These are phyloP conservation scores for Geranomyces variabilis DNA, from an alignment of 192 early-diverging fungal species.

Conservation along the genomic window DNA sequence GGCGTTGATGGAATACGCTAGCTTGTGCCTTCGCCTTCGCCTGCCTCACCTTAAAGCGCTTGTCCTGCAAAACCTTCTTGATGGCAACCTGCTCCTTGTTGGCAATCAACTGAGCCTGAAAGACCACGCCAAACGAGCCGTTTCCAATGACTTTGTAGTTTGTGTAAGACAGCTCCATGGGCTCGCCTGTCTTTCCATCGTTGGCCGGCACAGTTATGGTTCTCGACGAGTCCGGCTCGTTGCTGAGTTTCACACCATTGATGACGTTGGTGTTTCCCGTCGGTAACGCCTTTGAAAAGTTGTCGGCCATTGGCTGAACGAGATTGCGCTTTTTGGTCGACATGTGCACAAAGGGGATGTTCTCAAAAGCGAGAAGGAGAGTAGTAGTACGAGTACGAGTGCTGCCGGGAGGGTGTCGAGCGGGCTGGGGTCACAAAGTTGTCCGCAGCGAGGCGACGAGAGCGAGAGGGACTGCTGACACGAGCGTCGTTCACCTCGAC, in stretches of 20 bases:
- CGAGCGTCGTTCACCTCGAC: too few species aligned
- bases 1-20: background rate
- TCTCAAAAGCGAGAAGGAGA: too few species aligned
- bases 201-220: slow-evolving; percentile 71
- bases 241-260: slow-evolving; percentile 59
- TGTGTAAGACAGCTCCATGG: slow-evolving; percentile 85
- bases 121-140: slow-evolving; percentile 98
- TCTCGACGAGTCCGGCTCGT: slow-evolving; percentile 45
- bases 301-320: slow-evolving; percentile 24
- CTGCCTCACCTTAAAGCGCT: slow-evolving; percentile 86
- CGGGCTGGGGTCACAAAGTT: too few species aligned
- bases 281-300: slow-evolving; percentile 8
- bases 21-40: background rate
- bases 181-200: slow-evolving; percentile 84
- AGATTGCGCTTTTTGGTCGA: slow-evolving; percentile 29
- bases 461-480: too few species aligned
- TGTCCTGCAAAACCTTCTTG: slow-evolving; percentile 98
- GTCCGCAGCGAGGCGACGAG: too few species aligned
- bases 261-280: slow-evolving; percentile 42
- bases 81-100: slow-evolving; percentile 87
- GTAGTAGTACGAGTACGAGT: too few species aligned
- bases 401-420: too few species aligned
- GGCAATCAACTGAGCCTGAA: slow-evolving; percentile 85
- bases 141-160: slow-evolving; percentile 95
- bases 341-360: background rate